Evolutionary conservation across 1,139 yeast species (phyloP).

Genomic region (Zygosaccharomyces sapae): DNA sequence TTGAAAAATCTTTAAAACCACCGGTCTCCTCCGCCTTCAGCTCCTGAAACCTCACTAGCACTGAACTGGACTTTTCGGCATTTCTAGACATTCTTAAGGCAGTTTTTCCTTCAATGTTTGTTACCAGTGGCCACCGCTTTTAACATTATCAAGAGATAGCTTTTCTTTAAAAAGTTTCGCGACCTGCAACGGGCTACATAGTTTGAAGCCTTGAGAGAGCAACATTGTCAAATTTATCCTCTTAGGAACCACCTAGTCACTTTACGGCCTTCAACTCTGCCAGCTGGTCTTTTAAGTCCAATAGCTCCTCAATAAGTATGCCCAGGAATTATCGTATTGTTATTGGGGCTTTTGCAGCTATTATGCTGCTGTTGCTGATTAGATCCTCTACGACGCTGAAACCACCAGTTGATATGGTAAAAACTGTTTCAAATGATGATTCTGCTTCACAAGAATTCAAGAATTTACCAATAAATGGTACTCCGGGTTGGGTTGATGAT

Average conservation of each 20-base stretch:
- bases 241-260: neutral
- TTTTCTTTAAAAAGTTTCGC: neutral
- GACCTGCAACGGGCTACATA: neutral
- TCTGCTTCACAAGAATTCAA: constrained; percentile 22
- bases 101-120: too few relatives aligned
- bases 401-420: constrained; percentile 19
- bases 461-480: constrained; percentile 23
- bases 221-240: neutral
- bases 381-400: constrained; percentile 27
- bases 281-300: neutral
- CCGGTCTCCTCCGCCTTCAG: constrained; percentile 58
- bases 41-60: constrained; percentile 61
- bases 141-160: neutral
- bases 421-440: constrained; percentile 19
- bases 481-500: constrained; percentile 30
- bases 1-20: constrained; percentile 51
- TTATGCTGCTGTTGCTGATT: constrained; percentile 34
- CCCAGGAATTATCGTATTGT: constrained; percentile 34
- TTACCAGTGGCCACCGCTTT: neutral
- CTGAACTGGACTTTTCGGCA: constrained; percentile 69
- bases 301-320: constrained; percentile 3
- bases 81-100: constrained; percentile 61
- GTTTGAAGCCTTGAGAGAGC: neutral
- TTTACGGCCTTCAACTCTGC: neutral
- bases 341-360: constrained; percentile 33